phyloP scores from a whole-genome alignment of 768 basidiomycete genomes.

The Collybiopsis confluens region DNA sequence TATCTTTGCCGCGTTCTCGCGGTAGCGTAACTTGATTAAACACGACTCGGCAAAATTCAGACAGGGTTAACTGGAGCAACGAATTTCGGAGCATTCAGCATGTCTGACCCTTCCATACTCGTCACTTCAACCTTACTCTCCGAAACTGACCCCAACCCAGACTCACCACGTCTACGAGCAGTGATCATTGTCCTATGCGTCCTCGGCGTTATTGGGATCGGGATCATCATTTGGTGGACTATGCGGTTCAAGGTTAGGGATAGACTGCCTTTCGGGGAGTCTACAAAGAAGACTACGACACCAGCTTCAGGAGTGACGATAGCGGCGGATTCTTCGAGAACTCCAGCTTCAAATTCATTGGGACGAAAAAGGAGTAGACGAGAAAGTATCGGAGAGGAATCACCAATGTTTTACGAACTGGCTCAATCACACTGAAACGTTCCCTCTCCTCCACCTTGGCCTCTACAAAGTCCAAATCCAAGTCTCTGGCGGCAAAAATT shows the following conservation, averaged over 20 bases:
- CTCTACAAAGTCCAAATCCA: background rate
- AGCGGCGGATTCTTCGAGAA: too few species aligned
- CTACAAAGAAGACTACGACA: too few species aligned
- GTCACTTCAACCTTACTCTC: background rate
- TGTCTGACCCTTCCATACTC: too few species aligned
- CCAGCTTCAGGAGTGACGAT: too few species aligned
- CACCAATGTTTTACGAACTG: background rate
- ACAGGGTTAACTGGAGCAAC: too few species aligned
- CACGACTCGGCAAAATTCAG: too few species aligned
- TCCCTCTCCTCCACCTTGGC: background rate
- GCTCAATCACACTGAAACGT: background rate
- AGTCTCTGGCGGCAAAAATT: background rate
- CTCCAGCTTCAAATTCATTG: background rate
- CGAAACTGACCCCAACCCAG: too few species aligned
- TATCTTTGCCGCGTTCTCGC: too few species aligned
- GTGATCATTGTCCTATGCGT: background rate
- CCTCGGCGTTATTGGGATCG: background rate
- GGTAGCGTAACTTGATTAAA: too few species aligned
- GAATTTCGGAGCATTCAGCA: too few species aligned
- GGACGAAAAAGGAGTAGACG: background rate
- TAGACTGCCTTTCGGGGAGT: constrained; percentile 1
- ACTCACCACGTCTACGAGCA: background rate
- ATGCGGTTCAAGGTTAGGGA: background rate
- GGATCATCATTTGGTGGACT: constrained; percentile 1
- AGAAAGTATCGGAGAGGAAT: background rate